Evolutionary conservation across 805 yeast species (phyloP), one percentile per base, ranked within the genome.

Genomic region (Maudiozyma bulderi): DNA sequence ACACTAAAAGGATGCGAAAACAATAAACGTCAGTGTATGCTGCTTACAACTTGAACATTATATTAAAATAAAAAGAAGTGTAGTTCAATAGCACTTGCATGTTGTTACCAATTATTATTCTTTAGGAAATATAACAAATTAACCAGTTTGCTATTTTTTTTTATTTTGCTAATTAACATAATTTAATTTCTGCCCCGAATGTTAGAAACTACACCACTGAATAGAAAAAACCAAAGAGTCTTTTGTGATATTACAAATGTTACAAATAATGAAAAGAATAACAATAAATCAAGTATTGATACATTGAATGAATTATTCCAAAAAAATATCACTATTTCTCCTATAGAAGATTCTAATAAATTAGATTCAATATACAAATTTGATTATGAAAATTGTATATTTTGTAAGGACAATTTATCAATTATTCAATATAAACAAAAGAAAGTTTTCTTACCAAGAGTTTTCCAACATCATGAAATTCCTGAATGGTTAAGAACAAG

Each of bases 391-490:
- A 15, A n/a, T 13, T 7, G 14, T n/a, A 11, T 35, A n/a, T 35
- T n/a, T 35, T 35, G 38, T 35, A 35, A 35, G 14, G 38, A 35
- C 14, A 35, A 35, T 35, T 35, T n/a, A 35, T 8, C 13, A 13
- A 35, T n/a, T 7, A 9, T 35, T 8, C 13, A 35, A 6, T n/a
- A 35, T 32, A 40, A 32, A 44, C 34, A 40, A 28, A n/a, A 29
- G 26, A 41, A 34, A 30, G 14, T 47, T 6, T 34, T 50, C 14
- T 26, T 51, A 43, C 59, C 60, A 13, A 50, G 62, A 31, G 30
- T 49, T 1, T 56, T 49, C 13, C 61, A 59, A 40, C 61, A 59
- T 45, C 62, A 59, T 40, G 43, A 48, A 15, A 51, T 59, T 32
- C 48, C 48, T 14, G 46, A 47, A 8, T 47, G 52, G 47, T 47